phyloP scores from a whole-genome alignment of 139 green algal species.

The Tetraselmis striata region DNA sequence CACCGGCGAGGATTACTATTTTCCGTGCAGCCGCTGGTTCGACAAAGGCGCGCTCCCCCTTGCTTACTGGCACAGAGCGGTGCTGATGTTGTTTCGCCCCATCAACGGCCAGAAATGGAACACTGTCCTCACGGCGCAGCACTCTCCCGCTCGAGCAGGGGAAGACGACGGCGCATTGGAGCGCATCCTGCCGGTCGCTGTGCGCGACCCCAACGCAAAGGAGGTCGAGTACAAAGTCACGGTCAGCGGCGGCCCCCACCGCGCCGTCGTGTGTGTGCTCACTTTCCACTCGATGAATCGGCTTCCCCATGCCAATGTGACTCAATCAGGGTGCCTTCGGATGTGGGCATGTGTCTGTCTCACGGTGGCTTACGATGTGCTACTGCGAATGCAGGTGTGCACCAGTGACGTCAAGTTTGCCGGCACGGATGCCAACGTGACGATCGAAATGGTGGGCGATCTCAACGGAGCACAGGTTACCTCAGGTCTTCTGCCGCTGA shows the following conservation, averaged over 20 bases:
- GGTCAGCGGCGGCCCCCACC: too few species aligned
- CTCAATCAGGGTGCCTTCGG: too few species aligned
- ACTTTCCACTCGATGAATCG: too few species aligned
- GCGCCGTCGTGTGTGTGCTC: too few species aligned
- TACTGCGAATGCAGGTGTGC: not conserved
- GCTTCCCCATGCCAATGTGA: too few species aligned
- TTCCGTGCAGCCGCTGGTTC: constrained; percentile 22
- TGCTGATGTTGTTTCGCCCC: too few species aligned
- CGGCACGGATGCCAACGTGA: constrained; percentile 7
- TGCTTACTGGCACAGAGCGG: too few species aligned
- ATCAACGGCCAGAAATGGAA: too few species aligned
- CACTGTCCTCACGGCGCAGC: too few species aligned
- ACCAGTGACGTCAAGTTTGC: not conserved
- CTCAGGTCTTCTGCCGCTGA: constrained; percentile 17
- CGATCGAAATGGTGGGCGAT: constrained; percentile 1
- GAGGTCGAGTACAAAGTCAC: not conserved
- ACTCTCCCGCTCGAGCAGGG: too few species aligned
- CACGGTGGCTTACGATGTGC: too few species aligned
- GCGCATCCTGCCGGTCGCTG: not conserved
- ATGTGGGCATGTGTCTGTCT: too few species aligned
- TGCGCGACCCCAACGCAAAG: not conserved
- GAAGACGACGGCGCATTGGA: constrained; percentile 1
- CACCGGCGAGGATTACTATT: constrained; percentile 34
- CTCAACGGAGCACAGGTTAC: constrained; percentile 12
- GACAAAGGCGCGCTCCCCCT: not conserved